Evolutionary conservation across 208 protist genomes (phyloP).

Genomic region (Wallacemonas sp.): DNA sequence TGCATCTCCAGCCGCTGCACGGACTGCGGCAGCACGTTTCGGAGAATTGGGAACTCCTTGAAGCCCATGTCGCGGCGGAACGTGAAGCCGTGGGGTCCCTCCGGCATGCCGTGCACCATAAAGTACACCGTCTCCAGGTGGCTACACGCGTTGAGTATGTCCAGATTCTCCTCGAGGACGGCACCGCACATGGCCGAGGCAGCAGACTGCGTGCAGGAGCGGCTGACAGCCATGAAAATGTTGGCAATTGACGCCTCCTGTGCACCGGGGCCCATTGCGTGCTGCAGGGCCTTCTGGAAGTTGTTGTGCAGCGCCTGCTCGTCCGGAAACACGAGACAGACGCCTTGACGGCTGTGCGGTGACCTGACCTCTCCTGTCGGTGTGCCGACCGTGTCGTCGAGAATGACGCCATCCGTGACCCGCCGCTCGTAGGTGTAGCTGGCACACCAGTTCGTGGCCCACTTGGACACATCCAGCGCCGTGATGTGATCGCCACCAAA

Average conservation of each 20-base stretch:
- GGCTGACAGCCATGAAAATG: constrained; percentile 62
- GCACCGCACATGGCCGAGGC: constrained; percentile 44
- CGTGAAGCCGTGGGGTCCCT: constrained; percentile 91
- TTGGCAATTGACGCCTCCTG: constrained; percentile 39
- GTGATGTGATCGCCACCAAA: constrained; percentile 61
- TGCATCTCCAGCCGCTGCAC: constrained; percentile 95
- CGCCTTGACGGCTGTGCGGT: constrained; percentile 25
- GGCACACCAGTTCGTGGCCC: constrained; percentile 51
- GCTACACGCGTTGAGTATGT: constrained; percentile 19
- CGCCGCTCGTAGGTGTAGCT: constrained; percentile 58
- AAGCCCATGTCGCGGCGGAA: constrained; percentile 81
- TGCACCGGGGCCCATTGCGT: constrained; percentile 29
- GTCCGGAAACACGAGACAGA: constrained; percentile 67
- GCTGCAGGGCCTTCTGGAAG: constrained; percentile 21
- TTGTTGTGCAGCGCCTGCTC: constrained; percentile 38
- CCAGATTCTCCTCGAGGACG: constrained; percentile 49
- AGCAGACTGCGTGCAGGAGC: constrained; percentile 44
- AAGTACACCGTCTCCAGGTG: constrained; percentile 63
- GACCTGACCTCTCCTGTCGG: constrained; percentile 14
- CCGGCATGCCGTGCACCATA: constrained; percentile 63
- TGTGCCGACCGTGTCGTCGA: constrained; percentile 23
- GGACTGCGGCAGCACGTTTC: constrained; percentile 94
- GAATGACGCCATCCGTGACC: constrained; percentile 34
- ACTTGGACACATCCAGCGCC: constrained; percentile 64
- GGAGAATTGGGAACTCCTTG: constrained; percentile 89